These are phyloP conservation scores for Oryza nivara DNA, from an alignment of 176 grass and related monocot genomes.

Conservation along the genomic window DNA sequence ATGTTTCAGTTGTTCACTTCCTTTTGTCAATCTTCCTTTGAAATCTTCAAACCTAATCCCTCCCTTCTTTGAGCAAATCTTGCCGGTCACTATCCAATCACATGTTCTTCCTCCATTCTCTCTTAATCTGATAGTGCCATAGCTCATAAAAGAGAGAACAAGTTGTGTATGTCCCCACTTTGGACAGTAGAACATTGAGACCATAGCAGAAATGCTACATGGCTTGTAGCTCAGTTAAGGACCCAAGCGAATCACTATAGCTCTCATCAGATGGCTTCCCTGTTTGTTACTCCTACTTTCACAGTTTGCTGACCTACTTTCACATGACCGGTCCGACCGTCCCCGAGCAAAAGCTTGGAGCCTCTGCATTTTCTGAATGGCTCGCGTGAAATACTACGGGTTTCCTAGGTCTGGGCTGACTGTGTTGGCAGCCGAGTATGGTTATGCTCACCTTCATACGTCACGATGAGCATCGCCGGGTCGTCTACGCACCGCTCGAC, in stretches of 20 bases:
- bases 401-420: constrained; percentile 48
- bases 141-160: constrained; percentile 30
- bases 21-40: constrained; percentile 35
- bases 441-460: constrained; percentile 85
- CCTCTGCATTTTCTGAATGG: not conserved
- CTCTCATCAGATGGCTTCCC: constrained; percentile 27
- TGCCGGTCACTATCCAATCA: constrained; percentile 1
- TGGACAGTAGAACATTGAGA: constrained; percentile 2
- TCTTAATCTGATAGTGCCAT: constrained; percentile 26
- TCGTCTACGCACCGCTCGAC: constrained; percentile 84
- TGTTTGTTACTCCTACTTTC: constrained; percentile 14
- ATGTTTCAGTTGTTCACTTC: constrained; percentile 30
- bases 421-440: constrained; percentile 54
- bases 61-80: constrained; percentile 34
- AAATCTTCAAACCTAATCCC: constrained; percentile 29
- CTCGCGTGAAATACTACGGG: not conserved
- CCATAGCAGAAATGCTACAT: constrained; percentile 13
- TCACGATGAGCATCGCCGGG: constrained; percentile 77
- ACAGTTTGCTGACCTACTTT: not conserved
- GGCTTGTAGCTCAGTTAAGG: constrained; percentile 28
- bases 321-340: not conserved
- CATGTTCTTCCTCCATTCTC: constrained; percentile 34
- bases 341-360: not conserved
- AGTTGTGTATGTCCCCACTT: constrained; percentile 14
- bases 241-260: constrained; percentile 42